phyloP scores from a whole-genome alignment of 495 filamentous ascomycete genomes.

The Recurvomyces mirabilis region DNA sequence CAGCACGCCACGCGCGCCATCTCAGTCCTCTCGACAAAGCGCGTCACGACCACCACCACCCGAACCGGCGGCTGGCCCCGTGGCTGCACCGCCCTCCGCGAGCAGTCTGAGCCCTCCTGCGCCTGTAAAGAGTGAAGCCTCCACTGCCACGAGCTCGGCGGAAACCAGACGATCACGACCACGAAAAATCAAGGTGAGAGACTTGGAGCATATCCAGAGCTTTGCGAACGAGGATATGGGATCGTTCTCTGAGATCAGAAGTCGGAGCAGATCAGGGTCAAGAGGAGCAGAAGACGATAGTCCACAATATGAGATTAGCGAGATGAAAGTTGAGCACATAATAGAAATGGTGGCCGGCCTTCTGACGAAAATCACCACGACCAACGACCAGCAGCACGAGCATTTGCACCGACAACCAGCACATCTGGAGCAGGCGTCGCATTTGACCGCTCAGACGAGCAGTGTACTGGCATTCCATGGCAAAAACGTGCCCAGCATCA shows the following conservation, averaged over 20 bases:
- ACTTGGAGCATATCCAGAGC: slow-evolving; percentile 80
- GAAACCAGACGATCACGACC: slow-evolving; percentile 29
- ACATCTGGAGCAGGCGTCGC: slow-evolving; percentile 48
- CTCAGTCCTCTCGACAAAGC: not conserved
- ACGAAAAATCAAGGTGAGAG: slow-evolving; percentile 67
- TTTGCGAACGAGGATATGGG: slow-evolving; percentile 62
- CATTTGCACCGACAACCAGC: slow-evolving; percentile 61
- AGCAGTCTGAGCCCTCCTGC: not conserved
- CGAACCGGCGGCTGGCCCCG: not conserved
- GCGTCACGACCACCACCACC: slow-evolving; percentile 2
- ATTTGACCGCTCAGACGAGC: slow-evolving; percentile 66
- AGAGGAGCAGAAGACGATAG: slow-evolving; percentile 37
- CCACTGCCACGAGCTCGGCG: not conserved
- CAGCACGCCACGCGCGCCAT: slow-evolving; percentile 1
- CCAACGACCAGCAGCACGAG: slow-evolving; percentile 91
- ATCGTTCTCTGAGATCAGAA: slow-evolving; percentile 30
- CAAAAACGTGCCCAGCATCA: slow-evolving; percentile 96
- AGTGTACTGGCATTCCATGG: slow-evolving; percentile 98
- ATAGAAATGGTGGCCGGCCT: slow-evolving; percentile 99
- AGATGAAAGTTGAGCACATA: slow-evolving; percentile 93
- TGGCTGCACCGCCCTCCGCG: not conserved
- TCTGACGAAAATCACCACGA: slow-evolving; percentile 93
- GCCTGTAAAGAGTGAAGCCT: not conserved
- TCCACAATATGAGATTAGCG: slow-evolving; percentile 84
- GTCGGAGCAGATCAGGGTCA: slow-evolving; percentile 29